phyloP scores from a whole-genome alignment of 2,329 filamentous ascomycete genomes.

The Colletotrichum graminicola region DNA sequence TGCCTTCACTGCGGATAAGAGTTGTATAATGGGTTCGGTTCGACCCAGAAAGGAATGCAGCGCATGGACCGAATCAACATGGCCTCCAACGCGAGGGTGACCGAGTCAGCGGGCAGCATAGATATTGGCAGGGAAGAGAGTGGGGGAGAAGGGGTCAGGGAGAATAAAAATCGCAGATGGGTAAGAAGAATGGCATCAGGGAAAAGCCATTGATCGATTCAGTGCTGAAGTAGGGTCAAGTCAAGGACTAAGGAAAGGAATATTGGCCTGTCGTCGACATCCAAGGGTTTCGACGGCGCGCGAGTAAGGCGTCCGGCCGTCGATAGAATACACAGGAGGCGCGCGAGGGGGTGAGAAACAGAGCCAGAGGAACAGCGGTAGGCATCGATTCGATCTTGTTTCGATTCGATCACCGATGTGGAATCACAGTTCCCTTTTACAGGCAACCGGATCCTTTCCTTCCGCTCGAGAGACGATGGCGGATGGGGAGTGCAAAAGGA shows the following conservation, averaged over 20 bases:
- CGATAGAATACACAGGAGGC: neutral
- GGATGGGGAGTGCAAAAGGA: neutral
- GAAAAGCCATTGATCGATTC: slow-evolving; percentile 2
- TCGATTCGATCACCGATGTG: slow-evolving; percentile 30
- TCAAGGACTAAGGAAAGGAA: neutral
- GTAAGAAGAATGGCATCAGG: too few species aligned
- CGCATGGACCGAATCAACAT: neutral
- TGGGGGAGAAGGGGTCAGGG: neutral
- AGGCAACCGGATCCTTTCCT: neutral
- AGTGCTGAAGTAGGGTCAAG: neutral
- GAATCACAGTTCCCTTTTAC: neutral
- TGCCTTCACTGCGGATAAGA: neutral
- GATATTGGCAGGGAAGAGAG: slow-evolving; percentile 1
- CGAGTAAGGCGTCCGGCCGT: neutral
- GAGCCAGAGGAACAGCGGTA: neutral
- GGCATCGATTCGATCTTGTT: slow-evolving; percentile 36
- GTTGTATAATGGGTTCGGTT: neutral
- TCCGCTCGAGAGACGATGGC: neutral
- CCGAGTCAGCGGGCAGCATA: neutral
- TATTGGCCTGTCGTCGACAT: slow-evolving; percentile 37
- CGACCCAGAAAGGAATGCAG: slow-evolving; percentile 2
- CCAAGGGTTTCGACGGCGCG: slow-evolving; percentile 3
- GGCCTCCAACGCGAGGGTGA: neutral
- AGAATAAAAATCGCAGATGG: neutral
- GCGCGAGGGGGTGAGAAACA: neutral